Evolutionary conservation across 1,139 yeast species (phyloP).

Genomic region (Pichia sp.): DNA sequence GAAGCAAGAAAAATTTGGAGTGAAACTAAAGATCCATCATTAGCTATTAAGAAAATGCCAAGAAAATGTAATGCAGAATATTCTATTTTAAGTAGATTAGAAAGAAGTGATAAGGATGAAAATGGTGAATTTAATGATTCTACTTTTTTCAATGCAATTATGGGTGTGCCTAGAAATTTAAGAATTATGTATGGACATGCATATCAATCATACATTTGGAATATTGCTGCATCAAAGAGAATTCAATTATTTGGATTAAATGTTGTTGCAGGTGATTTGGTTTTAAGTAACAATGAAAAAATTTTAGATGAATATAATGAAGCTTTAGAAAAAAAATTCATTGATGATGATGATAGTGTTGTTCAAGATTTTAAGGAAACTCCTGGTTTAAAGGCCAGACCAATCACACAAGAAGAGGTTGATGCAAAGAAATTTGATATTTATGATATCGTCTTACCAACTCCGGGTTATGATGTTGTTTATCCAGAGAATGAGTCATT

Average conservation of each 20-base stretch:
- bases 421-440: constrained; percentile 55
- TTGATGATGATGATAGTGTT: constrained; percentile 31
- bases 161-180: constrained; percentile 87
- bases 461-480: constrained; percentile 85
- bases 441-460: constrained; percentile 82
- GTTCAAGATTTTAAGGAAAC: constrained; percentile 59
- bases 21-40: constrained; percentile 58
- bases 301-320: constrained; percentile 16
- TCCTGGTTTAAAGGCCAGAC: constrained; percentile 55
- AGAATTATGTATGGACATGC: constrained; percentile 96
- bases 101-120: constrained; percentile 38
- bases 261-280: constrained; percentile 80
- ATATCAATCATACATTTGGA: constrained; percentile 95
- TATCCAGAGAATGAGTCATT: constrained; percentile 71
- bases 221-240: constrained; percentile 74
- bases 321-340: constrained; percentile 15
- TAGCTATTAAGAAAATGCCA: constrained; percentile 74
- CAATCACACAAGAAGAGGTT: constrained; percentile 69
- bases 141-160: constrained; percentile 70
- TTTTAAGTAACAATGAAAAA: constrained; percentile 36
- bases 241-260: constrained; percentile 62
- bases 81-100: constrained; percentile 58
- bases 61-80: constrained; percentile 80
- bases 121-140: constrained; percentile 42
- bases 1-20: constrained; percentile 83